phyloP scores from a whole-genome alignment of 2,329 filamentous ascomycete species.

The Sclerotinia nivalis region DNA sequence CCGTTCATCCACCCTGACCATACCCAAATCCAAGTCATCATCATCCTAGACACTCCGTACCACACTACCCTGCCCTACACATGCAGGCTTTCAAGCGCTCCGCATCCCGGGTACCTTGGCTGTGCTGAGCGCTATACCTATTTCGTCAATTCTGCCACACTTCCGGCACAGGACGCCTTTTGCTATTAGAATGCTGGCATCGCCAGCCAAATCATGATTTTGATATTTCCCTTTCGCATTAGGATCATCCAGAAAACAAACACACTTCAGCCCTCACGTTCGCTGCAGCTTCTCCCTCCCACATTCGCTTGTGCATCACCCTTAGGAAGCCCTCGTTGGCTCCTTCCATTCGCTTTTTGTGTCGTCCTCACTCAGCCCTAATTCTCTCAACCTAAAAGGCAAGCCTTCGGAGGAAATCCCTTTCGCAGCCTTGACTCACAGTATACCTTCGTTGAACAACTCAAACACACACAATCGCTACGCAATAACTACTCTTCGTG shows the following conservation, averaged over 20 bases:
- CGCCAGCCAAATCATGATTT: slow-evolving; percentile 32
- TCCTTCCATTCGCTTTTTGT: slow-evolving; percentile 72
- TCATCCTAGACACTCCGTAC: slow-evolving; percentile 21
- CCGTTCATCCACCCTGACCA: slow-evolving; percentile 11
- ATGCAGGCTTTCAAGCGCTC: slow-evolving; percentile 24
- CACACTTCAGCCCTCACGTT: slow-evolving; percentile 23
- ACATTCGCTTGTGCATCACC: slow-evolving; percentile 42
- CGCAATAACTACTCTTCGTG: slow-evolving; percentile 18
- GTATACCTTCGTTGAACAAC: slow-evolving; percentile 26
- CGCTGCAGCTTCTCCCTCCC: slow-evolving; percentile 27
- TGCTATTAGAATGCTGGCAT: slow-evolving; percentile 37
- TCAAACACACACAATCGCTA: slow-evolving; percentile 22
- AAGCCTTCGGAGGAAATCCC: slow-evolving; percentile 37
- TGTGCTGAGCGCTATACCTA: slow-evolving; percentile 25
- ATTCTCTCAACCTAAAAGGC: slow-evolving; percentile 27
- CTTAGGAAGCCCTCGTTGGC: slow-evolving; percentile 69
- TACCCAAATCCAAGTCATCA: slow-evolving; percentile 21
- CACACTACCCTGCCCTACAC: slow-evolving; percentile 24
- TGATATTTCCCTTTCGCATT: slow-evolving; percentile 26
- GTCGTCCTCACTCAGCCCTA: slow-evolving; percentile 38
- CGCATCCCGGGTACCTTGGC: slow-evolving; percentile 28
- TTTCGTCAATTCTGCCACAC: slow-evolving; percentile 26
- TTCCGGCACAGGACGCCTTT: slow-evolving; percentile 26
- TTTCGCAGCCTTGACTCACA: slow-evolving; percentile 30
- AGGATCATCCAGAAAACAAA: slow-evolving; percentile 15